Evolutionary conservation across 2,329 filamentous ascomycete species (phyloP).

Genomic region (Aureobasidium melanogenum): DNA sequence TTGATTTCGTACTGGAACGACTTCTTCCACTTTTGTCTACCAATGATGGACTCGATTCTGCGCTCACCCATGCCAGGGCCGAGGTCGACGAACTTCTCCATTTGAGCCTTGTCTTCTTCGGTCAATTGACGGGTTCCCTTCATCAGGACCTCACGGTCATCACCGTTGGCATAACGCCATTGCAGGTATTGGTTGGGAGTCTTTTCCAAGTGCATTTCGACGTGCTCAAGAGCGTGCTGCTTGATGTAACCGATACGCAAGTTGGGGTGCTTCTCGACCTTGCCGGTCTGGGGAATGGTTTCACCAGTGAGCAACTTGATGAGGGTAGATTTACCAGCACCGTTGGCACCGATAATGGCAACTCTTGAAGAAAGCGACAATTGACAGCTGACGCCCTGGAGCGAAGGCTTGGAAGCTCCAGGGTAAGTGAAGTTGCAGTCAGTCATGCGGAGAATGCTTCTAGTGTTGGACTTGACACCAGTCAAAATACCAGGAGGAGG

Average conservation of each 20-base stretch:
- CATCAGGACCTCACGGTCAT: slow-evolving; percentile 92
- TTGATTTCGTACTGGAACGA: slow-evolving; percentile 97
- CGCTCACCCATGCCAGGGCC: slow-evolving; percentile 69
- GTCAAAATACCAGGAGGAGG: slow-evolving; percentile 87
- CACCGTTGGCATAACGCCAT: slow-evolving; percentile 95
- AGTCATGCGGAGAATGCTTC: slow-evolving; percentile 90
- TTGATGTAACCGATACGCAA: slow-evolving; percentile 99
- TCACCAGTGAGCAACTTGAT: slow-evolving; percentile 97
- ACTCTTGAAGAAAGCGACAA: slow-evolving; percentile 84
- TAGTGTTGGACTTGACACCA: slow-evolving; percentile 90
- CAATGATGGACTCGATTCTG: slow-evolving; percentile 81
- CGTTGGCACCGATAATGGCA: slow-evolving; percentile 93
- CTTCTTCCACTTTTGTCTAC: slow-evolving; percentile 98
- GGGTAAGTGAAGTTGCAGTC: slow-evolving; percentile 92
- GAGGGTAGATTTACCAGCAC: slow-evolving; percentile 94
- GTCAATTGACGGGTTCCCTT: slow-evolving; percentile 93
- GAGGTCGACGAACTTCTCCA: slow-evolving; percentile 83
- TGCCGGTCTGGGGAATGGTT: slow-evolving; percentile 70
- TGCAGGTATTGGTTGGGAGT: slow-evolving; percentile 98
- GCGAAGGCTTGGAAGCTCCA: slow-evolving; percentile 76
- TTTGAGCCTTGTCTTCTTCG: slow-evolving; percentile 74
- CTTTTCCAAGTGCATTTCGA: slow-evolving; percentile 99
- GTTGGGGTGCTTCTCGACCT: slow-evolving; percentile 97
- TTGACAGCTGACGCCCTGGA: slow-evolving; percentile 77
- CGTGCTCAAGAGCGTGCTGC: slow-evolving; percentile 97